Conservation (phyloP, 2,329 filamentous ascomycete species). For the Alternaria panax region DNA sequence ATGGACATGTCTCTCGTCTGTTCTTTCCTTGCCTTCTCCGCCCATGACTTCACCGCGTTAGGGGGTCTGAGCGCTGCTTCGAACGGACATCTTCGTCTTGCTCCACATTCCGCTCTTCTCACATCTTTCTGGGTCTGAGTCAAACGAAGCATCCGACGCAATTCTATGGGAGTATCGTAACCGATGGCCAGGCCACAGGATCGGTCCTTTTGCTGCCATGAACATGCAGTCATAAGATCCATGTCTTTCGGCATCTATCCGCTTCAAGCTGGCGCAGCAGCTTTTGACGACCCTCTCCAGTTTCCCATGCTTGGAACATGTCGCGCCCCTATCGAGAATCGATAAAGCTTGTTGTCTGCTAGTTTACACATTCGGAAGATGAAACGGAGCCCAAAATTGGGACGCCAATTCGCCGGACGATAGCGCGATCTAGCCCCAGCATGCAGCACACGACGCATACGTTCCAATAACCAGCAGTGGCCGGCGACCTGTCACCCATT, state of each 20-base stretch:
- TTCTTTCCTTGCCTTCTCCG: conserved; percentile 15
- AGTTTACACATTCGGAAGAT: conserved; percentile 23
- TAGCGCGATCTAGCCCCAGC: conserved; percentile 17
- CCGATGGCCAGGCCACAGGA: conserved; percentile 2
- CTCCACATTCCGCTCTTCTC: conserved; percentile 8
- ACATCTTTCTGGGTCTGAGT: conserved; percentile 7
- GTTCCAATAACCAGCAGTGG: not conserved
- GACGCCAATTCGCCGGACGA: conserved; percentile 12
- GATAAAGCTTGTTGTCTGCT: conserved; percentile 41
- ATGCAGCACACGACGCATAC: conserved; percentile 4
- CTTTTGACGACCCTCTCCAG: conserved; percentile 20
- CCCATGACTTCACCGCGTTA: conserved; percentile 15
- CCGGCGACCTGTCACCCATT: conserved; percentile 12
- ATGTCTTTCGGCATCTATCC: conserved; percentile 14
- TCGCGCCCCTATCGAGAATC: conserved; percentile 28
- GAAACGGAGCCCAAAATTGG: conserved; percentile 27
- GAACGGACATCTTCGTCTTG: conserved; percentile 17
- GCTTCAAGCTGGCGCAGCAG: too few relatives aligned
- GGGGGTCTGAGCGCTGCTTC: conserved; percentile 18
- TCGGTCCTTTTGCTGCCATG: conserved; percentile 8
- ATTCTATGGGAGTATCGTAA: not conserved
- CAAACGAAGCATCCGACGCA: conserved; percentile 9
- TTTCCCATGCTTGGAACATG: conserved; percentile 23
- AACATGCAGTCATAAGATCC: conserved; percentile 9
- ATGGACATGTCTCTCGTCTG: conserved; percentile 26